Conservation (phyloP, 2,329 filamentous ascomycete genomes). For the Botrytis elliptica region DNA sequence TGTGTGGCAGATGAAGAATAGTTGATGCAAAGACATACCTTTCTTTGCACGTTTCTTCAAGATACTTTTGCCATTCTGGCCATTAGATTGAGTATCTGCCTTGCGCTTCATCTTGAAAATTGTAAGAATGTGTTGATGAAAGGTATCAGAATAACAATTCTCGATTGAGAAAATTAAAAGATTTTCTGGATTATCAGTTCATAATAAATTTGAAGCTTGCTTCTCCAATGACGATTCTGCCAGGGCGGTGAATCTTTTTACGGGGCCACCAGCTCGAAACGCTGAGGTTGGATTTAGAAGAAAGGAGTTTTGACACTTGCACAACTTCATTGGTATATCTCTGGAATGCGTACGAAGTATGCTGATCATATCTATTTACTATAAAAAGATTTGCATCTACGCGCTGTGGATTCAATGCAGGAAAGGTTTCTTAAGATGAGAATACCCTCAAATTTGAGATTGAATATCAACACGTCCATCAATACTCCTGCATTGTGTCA, state of each 20-base stretch:
- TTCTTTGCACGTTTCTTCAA: slow-evolving; percentile 53
- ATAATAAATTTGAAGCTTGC: slow-evolving; percentile 21
- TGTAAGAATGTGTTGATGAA: slow-evolving; percentile 1
- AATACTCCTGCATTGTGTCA: neutral
- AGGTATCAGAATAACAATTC: neutral
- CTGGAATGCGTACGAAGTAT: neutral
- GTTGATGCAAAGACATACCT: slow-evolving; percentile 38
- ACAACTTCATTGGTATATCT: neutral
- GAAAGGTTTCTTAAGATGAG: neutral
- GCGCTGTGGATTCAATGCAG: slow-evolving; percentile 11
- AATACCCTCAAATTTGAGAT: slow-evolving; percentile 19
- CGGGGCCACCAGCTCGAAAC: neutral
- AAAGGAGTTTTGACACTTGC: neutral
- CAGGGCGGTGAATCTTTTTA: slow-evolving; percentile 11
- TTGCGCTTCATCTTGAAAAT: slow-evolving; percentile 57
- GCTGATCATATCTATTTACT: neutral
- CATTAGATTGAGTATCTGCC: slow-evolving; percentile 48
- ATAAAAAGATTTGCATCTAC: neutral
- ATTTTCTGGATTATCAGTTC: slow-evolving; percentile 17
- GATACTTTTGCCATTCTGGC: slow-evolving; percentile 43
- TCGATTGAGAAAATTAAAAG: neutral
- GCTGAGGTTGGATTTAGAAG: neutral
- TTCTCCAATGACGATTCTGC: slow-evolving; percentile 9
- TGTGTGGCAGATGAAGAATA: slow-evolving; percentile 20
- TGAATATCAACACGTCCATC: slow-evolving; percentile 10